Evolutionary conservation across 345 rosid genomes (phyloP).

Genomic region (Sisymbrium altissimum): DNA sequence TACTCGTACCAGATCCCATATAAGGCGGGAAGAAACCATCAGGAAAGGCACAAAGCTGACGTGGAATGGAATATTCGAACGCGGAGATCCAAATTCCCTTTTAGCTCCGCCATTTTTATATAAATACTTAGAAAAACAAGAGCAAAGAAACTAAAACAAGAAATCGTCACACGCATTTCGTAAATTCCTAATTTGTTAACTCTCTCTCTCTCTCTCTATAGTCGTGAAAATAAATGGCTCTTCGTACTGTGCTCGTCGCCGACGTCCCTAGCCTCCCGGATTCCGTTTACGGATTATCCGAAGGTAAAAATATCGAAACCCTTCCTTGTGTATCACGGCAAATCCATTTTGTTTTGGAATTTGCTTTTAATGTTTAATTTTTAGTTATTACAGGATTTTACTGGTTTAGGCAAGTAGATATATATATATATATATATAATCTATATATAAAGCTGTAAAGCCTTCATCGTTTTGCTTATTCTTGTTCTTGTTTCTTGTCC

Average conservation of each 20-base stretch:
- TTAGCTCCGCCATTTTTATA: background rate
- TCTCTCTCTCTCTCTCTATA: background rate
- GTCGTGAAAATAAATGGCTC: conserved; percentile 51
- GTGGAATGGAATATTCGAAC: conserved; percentile 38
- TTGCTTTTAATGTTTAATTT: background rate
- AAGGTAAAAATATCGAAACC: conserved; percentile 11
- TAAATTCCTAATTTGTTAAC: background rate
- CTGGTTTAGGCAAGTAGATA: background rate
- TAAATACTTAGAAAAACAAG: background rate
- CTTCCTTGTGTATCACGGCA: background rate
- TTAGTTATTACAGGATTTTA: background rate
- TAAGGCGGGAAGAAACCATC: conserved; percentile 30
- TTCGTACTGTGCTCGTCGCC: conserved; percentile 79
- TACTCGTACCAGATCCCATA: conserved; percentile 27
- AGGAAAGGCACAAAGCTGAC: conserved; percentile 19
- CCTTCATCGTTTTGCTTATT: background rate
- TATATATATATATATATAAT: too few relatives aligned
- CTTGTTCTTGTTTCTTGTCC: background rate
- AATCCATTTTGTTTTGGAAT: background rate
- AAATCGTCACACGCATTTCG: background rate
- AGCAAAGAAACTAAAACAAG: background rate
- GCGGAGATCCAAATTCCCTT: conserved; percentile 25
- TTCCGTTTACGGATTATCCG: conserved; percentile 32
- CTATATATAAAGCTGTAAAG: background rate
- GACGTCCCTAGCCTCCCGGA: conserved; percentile 72